phyloP scores from a whole-genome alignment of 2,329 filamentous ascomycete genomes.

The Colletotrichum salicis region DNA sequence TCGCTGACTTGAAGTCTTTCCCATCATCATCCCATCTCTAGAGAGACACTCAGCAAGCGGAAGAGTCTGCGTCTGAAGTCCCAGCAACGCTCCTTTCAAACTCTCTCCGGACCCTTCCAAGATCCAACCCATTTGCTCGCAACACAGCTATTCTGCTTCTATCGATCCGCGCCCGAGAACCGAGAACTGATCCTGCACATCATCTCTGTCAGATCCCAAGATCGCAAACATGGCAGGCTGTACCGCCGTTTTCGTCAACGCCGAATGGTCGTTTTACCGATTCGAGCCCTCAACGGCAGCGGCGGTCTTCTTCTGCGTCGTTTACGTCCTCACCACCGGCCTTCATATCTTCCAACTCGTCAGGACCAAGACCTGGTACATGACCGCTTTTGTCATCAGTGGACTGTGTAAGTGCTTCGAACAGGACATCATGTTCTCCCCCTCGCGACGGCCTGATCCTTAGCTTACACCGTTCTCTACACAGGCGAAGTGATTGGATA shows the following conservation, averaged over 20 bases:
- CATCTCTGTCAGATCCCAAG: too few species aligned
- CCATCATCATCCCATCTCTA: neutral
- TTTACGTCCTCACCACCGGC: conserved; percentile 14
- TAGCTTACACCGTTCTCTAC: neutral
- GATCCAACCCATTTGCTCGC: too few species aligned
- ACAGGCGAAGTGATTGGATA: conserved; percentile 33
- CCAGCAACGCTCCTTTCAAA: neutral
- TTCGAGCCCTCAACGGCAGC: conserved; percentile 33
- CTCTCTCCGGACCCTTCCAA: too few species aligned
- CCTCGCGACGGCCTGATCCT: neutral
- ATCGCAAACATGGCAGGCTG: conserved; percentile 13
- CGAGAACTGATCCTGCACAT: too few species aligned
- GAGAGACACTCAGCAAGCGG: neutral
- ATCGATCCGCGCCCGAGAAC: too few species aligned
- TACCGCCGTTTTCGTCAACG: conserved; percentile 22
- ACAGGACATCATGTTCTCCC: neutral
- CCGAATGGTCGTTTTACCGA: conserved; percentile 24
- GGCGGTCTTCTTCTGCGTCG: conserved; percentile 26
- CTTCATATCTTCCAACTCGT: conserved; percentile 30
- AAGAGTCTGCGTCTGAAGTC: too few species aligned
- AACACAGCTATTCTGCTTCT: too few species aligned
- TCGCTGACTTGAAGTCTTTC: neutral
- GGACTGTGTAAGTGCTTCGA: conserved; percentile 27
- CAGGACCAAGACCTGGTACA: conserved; percentile 32
- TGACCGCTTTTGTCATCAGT: conserved; percentile 31